Base-by-base conservation (phyloP, 139 green algal species). In the Coelastrella sp. region DNA sequence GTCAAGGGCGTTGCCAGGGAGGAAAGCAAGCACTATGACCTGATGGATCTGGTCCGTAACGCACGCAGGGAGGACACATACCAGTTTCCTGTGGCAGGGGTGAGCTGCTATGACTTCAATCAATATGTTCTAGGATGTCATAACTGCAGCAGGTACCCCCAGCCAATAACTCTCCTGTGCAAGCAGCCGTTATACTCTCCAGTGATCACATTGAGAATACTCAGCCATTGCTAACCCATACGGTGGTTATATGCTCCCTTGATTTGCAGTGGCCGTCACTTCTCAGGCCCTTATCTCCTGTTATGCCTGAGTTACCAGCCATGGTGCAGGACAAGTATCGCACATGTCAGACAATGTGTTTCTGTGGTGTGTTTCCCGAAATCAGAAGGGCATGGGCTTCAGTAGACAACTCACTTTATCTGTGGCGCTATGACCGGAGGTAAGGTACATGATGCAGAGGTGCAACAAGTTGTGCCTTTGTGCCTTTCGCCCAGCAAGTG, bases 361-460 rank as follows among this genome's bases (percentile, higher is more conserved):
- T 98, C 87, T 98, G 94, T 79, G 96, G 96, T 35, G 87, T 98
- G 25, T 98, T 99, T 69, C 93, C 96, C 0, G 67, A 92, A 6
- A 95, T 98, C 78, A 66, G 90, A 5, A 90, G 92, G 8, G 96
- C 96, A 9, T 99, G 96, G 96, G 96, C 96, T 1, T 95, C 93
- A 17, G 93, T 99, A 0, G 95, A 99, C 89, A 96, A 97, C 89
- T 92, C 90, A 1, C 88, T 99, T 2, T 99, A 97, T 86, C 85
- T 99, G 5, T 99, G 96, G 96, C 92, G 94, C 27, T 95, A 96
- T 60, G 95, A 98, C 85, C 87, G 86, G 19, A 95, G 89, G 91
- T 95, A 79, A n/a, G n/a, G n/a, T n/a, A n/a, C n/a, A n/a, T n/a
- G n/a, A n/a, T n/a, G n/a, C n/a, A n/a, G n/a, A n/a, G n/a, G n/a